Evolutionary conservation across 306 rosid genomes (phyloP).

Genomic region (Morella rubra): DNA sequence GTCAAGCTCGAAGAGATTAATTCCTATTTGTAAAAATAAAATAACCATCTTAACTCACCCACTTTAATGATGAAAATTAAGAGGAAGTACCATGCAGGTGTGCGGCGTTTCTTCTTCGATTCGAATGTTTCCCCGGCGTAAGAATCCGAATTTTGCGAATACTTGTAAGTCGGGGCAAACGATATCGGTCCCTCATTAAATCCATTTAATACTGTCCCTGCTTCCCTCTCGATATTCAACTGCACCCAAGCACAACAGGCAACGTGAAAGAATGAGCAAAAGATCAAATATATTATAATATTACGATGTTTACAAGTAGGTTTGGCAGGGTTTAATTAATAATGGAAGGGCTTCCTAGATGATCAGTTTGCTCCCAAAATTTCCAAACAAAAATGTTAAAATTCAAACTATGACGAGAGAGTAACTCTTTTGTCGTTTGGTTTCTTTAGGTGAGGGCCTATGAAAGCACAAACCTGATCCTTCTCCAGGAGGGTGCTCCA

Average conservation of each 20-base stretch:
- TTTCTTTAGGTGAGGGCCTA: too few relatives aligned
- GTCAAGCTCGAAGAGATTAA: neutral
- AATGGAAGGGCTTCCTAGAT: neutral
- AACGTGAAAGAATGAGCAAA: too few relatives aligned
- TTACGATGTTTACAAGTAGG: too few relatives aligned
- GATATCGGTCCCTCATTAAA: slow-evolving; percentile 65
- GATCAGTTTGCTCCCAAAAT: neutral
- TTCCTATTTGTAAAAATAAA: too few relatives aligned
- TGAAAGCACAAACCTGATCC: slow-evolving; percentile 63
- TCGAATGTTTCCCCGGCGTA: slow-evolving; percentile 80
- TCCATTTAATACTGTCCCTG: slow-evolving; percentile 69
- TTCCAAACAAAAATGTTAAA: neutral
- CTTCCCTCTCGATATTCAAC: slow-evolving; percentile 81
- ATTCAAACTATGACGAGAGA: neutral
- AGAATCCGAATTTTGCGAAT: slow-evolving; percentile 76
- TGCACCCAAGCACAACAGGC: slow-evolving; percentile 15
- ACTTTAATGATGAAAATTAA: neutral
- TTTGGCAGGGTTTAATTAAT: too few relatives aligned
- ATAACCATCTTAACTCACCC: neutral
- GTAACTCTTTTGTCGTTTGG: too few relatives aligned
- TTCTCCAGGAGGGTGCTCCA: slow-evolving; percentile 77
- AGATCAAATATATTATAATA: too few relatives aligned
- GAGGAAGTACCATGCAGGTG: slow-evolving; percentile 73
- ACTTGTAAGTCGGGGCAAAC: slow-evolving; percentile 88
- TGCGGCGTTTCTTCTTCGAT: slow-evolving; percentile 84